Evolutionary conservation across 352 stramenopile genomes (phyloP).

Genomic region (Globisporangium spinosum): DNA sequence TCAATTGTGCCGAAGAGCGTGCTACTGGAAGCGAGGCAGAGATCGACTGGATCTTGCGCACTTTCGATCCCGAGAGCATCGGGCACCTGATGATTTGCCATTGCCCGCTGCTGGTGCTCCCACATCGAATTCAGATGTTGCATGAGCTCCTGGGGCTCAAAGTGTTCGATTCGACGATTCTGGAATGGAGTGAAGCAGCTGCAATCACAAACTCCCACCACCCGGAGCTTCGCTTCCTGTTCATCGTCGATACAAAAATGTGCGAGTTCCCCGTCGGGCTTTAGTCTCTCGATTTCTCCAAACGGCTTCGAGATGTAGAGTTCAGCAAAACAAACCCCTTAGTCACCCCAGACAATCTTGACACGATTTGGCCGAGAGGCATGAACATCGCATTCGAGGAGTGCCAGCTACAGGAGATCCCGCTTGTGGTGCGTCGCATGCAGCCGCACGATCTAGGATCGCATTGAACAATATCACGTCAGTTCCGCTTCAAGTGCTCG

Average conservation of each 20-base stretch:
- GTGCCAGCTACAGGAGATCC: constrained; percentile 11
- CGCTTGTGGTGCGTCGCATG: constrained; percentile 1
- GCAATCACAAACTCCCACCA: constrained; percentile 14
- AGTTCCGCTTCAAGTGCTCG: not conserved
- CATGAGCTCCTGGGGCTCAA: constrained; percentile 22
- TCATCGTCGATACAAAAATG: constrained; percentile 14
- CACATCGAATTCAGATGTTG: constrained; percentile 16
- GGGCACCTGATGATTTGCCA: constrained; percentile 27
- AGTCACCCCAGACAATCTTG: constrained; percentile 5
- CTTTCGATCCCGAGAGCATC: constrained; percentile 14
- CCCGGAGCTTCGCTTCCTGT: constrained; percentile 10
- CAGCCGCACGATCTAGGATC: not conserved
- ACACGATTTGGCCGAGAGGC: constrained; percentile 5
- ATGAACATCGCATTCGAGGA: constrained; percentile 9
- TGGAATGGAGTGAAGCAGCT: constrained; percentile 12
- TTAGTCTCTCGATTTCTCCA: constrained; percentile 1
- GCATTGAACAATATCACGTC: constrained; percentile 6
- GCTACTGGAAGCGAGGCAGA: constrained; percentile 12
- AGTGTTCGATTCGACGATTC: constrained; percentile 29
- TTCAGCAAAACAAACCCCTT: constrained; percentile 8
- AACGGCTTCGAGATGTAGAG: constrained; percentile 9
- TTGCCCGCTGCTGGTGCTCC: constrained; percentile 19
- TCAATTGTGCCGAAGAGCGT: constrained; percentile 20
- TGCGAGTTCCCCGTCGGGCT: constrained; percentile 7
- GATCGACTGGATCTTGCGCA: constrained; percentile 16